Evolutionary conservation across 2,329 filamentous ascomycete genomes (phyloP), one percentile per base, ranked within the genome.

Genomic region (Talaromyces sp.): DNA sequence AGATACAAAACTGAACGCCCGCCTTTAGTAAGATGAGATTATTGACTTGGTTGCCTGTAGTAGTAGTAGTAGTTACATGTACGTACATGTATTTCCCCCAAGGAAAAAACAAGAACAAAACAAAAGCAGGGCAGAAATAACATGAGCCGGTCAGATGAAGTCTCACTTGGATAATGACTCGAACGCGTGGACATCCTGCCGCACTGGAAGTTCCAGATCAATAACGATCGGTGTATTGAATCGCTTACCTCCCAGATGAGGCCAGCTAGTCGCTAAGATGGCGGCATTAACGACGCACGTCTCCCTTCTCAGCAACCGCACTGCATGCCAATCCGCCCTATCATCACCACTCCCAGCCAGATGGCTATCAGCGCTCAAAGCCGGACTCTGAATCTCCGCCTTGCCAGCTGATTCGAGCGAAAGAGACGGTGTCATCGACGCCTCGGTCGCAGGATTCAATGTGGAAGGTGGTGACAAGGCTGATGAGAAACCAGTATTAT

Each of bases 201-300:
- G 83, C 17, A 86, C 76, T 0, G 87, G 86, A 55, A 94, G 75
- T 59, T 91, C 85, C 27, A 95, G 66, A 67, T 96, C 90, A 11
- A 96, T 85, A n/a, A 95, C 86, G 60, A 95, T 87, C 17, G 90
- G 87, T 67, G 91, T 89, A 71, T 92, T 86, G 72, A 89, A 85
- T 56, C 73, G 79, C 69, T 86, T 89, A 14, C 84, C 84, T 1
- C 73, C 77, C 29, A 52, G 64, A 57, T 88, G 85, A 45, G 86
- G 86, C 72, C 84, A 86, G 55, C 82, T 86, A 19, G 80, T 85
- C 39, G 84, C 85, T 79, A 88, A 82, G 56, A 92, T 86, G 17
- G 90, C 86, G 24, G 89, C 89, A 73, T 96, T 95, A 61, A 94
- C 82, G 48, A 95, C 76, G 66, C 86, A 92, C 1, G 89, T 94